Conservation (phyloP, 768 basidiomycete species). For the Russula dissimulans region DNA sequence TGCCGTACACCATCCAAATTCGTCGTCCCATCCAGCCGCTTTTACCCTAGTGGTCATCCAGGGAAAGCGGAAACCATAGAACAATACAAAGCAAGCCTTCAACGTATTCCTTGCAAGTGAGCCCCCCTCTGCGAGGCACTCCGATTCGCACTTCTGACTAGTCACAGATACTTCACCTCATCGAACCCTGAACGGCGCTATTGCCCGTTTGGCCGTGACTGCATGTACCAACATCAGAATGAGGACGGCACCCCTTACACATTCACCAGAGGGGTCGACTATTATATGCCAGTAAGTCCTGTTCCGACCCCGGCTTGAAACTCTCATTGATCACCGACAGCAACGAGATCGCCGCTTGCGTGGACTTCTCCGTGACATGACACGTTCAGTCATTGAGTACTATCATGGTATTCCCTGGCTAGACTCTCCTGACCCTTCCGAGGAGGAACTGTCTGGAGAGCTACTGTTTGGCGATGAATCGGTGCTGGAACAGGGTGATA, state of each 20-base stretch:
- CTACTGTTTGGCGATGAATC: background rate
- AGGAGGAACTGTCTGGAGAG: background rate
- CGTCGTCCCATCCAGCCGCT: slow-evolving; percentile 65
- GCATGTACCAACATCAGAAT: slow-evolving; percentile 68
- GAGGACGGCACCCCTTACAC: slow-evolving; percentile 53
- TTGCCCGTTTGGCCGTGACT: slow-evolving; percentile 75
- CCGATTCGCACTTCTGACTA: background rate
- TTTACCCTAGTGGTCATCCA: slow-evolving; percentile 44
- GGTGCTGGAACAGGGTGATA: background rate
- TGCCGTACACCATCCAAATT: slow-evolving; percentile 61
- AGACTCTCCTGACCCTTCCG: background rate
- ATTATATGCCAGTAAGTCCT: slow-evolving; percentile 41
- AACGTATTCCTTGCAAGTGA: slow-evolving; percentile 57
- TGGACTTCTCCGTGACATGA: background rate
- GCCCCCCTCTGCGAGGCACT: slow-evolving; percentile 20
- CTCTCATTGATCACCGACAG: background rate
- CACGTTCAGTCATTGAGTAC: slow-evolving; percentile 3
- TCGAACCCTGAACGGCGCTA: slow-evolving; percentile 41
- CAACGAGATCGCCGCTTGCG: slow-evolving; percentile 7
- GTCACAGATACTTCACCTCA: slow-evolving; percentile 49
- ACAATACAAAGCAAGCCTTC: slow-evolving; percentile 67
- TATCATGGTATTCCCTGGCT: background rate
- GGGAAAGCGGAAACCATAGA: slow-evolving; percentile 44
- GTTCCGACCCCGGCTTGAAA: background rate
- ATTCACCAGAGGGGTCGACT: slow-evolving; percentile 46